Conservation (phyloP, 2,329 filamentous ascomycete genomes). For the Exophiala spinifera region DNA sequence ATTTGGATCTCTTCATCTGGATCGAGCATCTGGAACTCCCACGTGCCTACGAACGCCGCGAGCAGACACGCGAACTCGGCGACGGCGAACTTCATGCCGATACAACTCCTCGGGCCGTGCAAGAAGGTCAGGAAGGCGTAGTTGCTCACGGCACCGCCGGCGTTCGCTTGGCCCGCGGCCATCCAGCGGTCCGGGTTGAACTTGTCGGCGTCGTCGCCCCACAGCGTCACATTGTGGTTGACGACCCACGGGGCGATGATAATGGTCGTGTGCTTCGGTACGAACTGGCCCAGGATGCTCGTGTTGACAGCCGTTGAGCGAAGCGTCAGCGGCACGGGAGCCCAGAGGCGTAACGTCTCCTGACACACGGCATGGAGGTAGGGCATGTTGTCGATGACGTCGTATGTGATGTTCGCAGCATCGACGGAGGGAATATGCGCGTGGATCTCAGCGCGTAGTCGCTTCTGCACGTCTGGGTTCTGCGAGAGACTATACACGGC, state of each 20-base stretch:
- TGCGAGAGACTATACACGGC: conserved; percentile 31
- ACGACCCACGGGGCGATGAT: conserved; percentile 63
- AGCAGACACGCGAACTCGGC: conserved; percentile 82
- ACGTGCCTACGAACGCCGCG: conserved; percentile 72
- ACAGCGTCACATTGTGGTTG: conserved; percentile 66
- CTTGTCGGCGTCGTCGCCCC: conserved; percentile 69
- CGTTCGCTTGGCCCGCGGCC: conserved; percentile 48
- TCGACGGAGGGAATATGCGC: conserved; percentile 32
- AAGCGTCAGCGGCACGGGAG: conserved; percentile 68
- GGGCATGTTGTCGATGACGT: conserved; percentile 66
- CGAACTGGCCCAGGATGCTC: conserved; percentile 59
- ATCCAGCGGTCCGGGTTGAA: conserved; percentile 82
- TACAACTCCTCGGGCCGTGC: conserved; percentile 53
- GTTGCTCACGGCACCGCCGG: conserved; percentile 69
- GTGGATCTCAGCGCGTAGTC: conserved; percentile 31
- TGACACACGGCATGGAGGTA: conserved; percentile 78
- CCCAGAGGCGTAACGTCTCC: conserved; percentile 70
- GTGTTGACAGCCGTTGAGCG: conserved; percentile 65
- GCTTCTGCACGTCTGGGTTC: conserved; percentile 30
- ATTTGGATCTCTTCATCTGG: conserved; percentile 60
- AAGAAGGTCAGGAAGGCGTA: conserved; percentile 74
- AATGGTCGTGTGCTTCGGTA: conserved; percentile 70
- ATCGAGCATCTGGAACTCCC: conserved; percentile 65
- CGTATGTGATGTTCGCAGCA: conserved; percentile 24
- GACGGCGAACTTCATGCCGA: conserved; percentile 52